Percentiles rank a stretch among this genome's conserved stretches.
These are phyloP conservation scores for Myxozyma vanderwaltii DNA, from an alignment of 805 yeast genomes.

Conservation along the genomic window DNA sequence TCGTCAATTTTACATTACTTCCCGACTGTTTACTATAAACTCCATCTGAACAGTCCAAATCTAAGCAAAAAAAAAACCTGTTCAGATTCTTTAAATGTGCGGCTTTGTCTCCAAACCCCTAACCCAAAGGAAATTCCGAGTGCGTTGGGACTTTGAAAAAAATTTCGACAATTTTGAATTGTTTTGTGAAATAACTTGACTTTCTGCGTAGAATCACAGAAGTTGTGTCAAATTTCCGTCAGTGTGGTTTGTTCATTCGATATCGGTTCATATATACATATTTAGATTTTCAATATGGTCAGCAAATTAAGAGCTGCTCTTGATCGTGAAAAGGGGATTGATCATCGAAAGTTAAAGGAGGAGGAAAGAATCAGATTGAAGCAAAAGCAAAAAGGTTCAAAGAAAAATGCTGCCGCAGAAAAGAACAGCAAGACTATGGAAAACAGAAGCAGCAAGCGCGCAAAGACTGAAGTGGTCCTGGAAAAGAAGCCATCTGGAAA, in stretches of 20 bases:
- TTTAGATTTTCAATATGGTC: slow-evolving; percentile 14
- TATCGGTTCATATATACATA: not conserved
- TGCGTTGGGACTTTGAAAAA: slow-evolving; percentile 8
- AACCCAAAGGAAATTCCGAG: not conserved
- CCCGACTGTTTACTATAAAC: too few relatives aligned
- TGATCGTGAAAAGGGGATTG: slow-evolving; percentile 25
- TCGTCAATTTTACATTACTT: too few relatives aligned
- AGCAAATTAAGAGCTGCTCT: slow-evolving; percentile 27
- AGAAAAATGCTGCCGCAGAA: not conserved
- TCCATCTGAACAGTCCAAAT: too few relatives aligned
- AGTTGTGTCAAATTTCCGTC: not conserved
- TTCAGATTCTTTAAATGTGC: too few relatives aligned
- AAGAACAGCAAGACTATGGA: not conserved
- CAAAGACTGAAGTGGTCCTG: not conserved
- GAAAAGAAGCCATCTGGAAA: slow-evolving; percentile 33
- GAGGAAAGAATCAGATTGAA: slow-evolving; percentile 38
- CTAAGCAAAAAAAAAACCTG: too few relatives aligned
- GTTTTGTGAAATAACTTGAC: not conserved
- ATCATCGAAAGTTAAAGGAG: slow-evolving; percentile 16
- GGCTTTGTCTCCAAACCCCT: too few relatives aligned
- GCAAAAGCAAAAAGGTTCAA: slow-evolving; percentile 43
- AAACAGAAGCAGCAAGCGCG: slow-evolving; percentile 1
- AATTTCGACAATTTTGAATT: not conserved
- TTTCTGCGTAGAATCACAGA: not conserved
- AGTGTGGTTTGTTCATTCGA: not conserved